A percentile compares a stretch with the other conserved stretches of the same genome.
Conservation (phyloP, 2,329 filamentous ascomycete species). For the Rhynchosporium graminicola region DNA sequence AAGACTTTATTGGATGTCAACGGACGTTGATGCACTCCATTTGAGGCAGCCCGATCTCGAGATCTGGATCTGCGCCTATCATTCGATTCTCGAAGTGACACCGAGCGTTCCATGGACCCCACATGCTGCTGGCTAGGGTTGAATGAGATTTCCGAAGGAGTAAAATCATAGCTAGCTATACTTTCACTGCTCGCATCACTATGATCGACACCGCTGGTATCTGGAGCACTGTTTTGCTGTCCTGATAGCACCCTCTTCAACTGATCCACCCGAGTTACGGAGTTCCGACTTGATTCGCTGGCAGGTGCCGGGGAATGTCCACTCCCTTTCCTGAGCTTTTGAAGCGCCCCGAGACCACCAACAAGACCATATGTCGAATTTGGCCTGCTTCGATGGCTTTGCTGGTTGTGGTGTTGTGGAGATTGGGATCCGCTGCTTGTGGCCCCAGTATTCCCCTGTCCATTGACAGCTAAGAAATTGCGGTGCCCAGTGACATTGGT, state of each 20-base stretch:
- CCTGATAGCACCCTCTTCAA: constrained; percentile 62
- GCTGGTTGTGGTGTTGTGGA: constrained; percentile 45
- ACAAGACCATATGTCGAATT: constrained; percentile 39
- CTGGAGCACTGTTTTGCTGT: constrained; percentile 44
- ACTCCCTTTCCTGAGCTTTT: constrained; percentile 55
- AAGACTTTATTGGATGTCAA: constrained; percentile 33
- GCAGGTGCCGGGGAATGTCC: constrained; percentile 49
- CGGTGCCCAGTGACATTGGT: constrained; percentile 50
- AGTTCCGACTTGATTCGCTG: constrained; percentile 49
- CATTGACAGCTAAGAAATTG: constrained; percentile 61
- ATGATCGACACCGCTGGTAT: constrained; percentile 44
- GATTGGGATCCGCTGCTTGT: constrained; percentile 45
- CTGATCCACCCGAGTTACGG: constrained; percentile 63
- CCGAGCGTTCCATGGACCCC: constrained; percentile 31
- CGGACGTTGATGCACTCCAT: constrained; percentile 31
- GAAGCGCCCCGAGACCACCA: constrained; percentile 42
- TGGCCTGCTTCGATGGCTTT: constrained; percentile 32
- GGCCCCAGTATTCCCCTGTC: constrained; percentile 46
- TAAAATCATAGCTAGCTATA: constrained; percentile 69
- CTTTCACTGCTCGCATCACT: constrained; percentile 64
- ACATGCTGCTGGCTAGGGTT: constrained; percentile 42
- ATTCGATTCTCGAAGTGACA: constrained; percentile 33
- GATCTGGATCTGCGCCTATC: constrained; percentile 38
- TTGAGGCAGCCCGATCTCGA: constrained; percentile 31
- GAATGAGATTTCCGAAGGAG: constrained; percentile 66